Percentiles rank a stretch among this genome's conserved stretches.
These are phyloP conservation scores for Rhizopogon salebrosus DNA, from an alignment of 768 basidiomycete species.

Conservation along the genomic window DNA sequence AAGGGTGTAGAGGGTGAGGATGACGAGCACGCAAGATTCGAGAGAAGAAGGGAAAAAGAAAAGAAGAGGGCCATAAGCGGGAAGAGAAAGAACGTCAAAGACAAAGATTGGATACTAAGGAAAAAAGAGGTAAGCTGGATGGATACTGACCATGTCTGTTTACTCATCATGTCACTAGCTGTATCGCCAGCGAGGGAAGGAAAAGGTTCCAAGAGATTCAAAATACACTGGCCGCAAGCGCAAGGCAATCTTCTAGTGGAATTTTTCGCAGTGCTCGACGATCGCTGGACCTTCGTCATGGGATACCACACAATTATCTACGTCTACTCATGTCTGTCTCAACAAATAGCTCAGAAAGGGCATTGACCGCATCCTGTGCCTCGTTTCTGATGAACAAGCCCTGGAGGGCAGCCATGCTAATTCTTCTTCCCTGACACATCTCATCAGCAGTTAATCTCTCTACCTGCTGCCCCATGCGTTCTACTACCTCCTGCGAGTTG, in stretches of 20 bases:
- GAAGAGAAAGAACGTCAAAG: conserved; percentile 69
- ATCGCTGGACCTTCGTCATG: not conserved
- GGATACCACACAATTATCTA: conserved; percentile 7
- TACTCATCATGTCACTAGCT: conserved; percentile 38
- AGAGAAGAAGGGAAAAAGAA: conserved; percentile 71
- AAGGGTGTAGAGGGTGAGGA: conserved; percentile 70
- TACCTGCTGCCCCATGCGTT: conserved; percentile 47
- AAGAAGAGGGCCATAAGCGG: conserved; percentile 49
- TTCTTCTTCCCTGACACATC: conserved; percentile 44
- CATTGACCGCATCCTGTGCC: conserved; percentile 49
- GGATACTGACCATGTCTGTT: not conserved
- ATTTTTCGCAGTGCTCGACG: conserved; percentile 15
- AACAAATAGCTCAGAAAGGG: conserved; percentile 39
- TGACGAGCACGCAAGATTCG: conserved; percentile 61
- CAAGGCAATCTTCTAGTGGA: conserved; percentile 60
- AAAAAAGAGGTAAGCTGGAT: conserved; percentile 81
- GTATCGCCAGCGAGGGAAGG: conserved; percentile 82
- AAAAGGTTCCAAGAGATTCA: conserved; percentile 77
- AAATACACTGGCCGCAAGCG: conserved; percentile 93
- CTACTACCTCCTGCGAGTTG: conserved; percentile 32
- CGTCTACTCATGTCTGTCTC: conserved; percentile 20
- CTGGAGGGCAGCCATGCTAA: conserved; percentile 97
- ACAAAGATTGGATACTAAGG: conserved; percentile 89
- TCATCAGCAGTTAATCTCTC: conserved; percentile 50
- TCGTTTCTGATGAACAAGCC: conserved; percentile 85